Conservation (phyloP, 345 rosid species). For the Erysimum cheiranthoides region DNA sequence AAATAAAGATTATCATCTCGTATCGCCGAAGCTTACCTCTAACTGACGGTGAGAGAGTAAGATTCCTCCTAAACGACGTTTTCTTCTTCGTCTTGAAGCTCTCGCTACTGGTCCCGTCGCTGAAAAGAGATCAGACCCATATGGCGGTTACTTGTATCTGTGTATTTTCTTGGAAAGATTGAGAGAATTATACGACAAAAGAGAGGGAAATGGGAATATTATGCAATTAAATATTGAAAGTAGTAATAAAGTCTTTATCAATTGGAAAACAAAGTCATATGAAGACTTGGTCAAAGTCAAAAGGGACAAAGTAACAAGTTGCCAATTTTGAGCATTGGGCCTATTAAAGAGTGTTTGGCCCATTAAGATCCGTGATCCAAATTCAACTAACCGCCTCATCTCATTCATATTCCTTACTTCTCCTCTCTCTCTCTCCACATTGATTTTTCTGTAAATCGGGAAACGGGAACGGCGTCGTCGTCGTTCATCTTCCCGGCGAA, state of each 20-base stretch:
- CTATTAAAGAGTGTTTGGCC: not conserved
- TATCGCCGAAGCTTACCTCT: not conserved
- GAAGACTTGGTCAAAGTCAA: constrained; percentile 39
- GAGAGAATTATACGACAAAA: constrained; percentile 3
- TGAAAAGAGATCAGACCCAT: not conserved
- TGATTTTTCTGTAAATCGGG: not conserved
- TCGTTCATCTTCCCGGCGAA: constrained; percentile 2
- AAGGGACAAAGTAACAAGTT: not conserved
- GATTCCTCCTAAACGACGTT: not conserved
- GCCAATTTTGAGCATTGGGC: not conserved
- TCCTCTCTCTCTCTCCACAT: not conserved
- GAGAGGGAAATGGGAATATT: constrained; percentile 30
- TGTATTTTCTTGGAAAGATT: not conserved
- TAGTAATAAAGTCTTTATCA: not conserved
- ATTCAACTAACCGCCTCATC: not conserved
- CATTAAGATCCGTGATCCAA: not conserved
- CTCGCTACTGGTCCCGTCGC: constrained; percentile 8
- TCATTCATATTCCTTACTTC: not conserved
- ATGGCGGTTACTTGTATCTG: constrained; percentile 23
- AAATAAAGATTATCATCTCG: not conserved
- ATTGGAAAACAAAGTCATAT: too few species aligned
- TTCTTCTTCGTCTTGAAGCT: not conserved
- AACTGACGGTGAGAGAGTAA: constrained; percentile 9
- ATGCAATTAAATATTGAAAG: not conserved
- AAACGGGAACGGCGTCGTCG: constrained; percentile 6